Percentiles rank a stretch among this genome's conserved stretches.
These are phyloP conservation scores for Venturia asperata DNA, from an alignment of 2,329 filamentous ascomycete genomes.

Conservation along the genomic window DNA sequence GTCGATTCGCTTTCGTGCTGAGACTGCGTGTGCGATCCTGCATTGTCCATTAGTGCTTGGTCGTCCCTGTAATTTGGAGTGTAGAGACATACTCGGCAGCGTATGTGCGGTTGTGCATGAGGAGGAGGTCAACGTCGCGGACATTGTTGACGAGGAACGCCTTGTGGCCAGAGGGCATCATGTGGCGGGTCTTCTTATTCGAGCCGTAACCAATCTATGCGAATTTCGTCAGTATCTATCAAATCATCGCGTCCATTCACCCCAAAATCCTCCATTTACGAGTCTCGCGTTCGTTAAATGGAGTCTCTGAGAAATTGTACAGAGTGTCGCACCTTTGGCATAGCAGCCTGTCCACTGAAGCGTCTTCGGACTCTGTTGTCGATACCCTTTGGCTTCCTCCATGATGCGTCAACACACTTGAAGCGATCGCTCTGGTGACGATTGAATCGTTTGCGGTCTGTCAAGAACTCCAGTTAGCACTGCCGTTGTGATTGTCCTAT, in stretches of 20 bases:
- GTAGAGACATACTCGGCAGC: slow-evolving; percentile 79
- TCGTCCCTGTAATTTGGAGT: slow-evolving; percentile 24
- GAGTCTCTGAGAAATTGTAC: slow-evolving; percentile 9
- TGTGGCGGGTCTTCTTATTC: slow-evolving; percentile 99
- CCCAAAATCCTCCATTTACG: background rate
- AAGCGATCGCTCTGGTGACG: slow-evolving; percentile 97
- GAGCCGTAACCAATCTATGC: slow-evolving; percentile 91
- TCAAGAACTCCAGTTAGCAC: background rate
- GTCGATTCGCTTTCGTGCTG: slow-evolving; percentile 96
- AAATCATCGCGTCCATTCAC: background rate
- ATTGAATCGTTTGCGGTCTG: slow-evolving; percentile 92
- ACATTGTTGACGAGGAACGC: slow-evolving; percentile 98
- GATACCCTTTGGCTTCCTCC: slow-evolving; percentile 99
- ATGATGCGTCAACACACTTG: slow-evolving; percentile 82
- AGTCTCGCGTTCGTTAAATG: slow-evolving; percentile 20
- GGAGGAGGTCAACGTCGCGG: slow-evolving; percentile 90
- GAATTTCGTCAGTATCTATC: slow-evolving; percentile 20
- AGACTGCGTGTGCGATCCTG: slow-evolving; percentile 97
- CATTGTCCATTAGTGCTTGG: slow-evolving; percentile 31
- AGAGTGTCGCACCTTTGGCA: slow-evolving; percentile 79
- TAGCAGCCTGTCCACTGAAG: slow-evolving; percentile 90
- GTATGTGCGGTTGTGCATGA: slow-evolving; percentile 99
- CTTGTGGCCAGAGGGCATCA: slow-evolving; percentile 99
- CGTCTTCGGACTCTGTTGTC: slow-evolving; percentile 96
- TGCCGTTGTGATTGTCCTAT: background rate